phyloP scores from a whole-genome alignment of 352 stramenopile genomes.

The Globisporangium carolinianum region DNA sequence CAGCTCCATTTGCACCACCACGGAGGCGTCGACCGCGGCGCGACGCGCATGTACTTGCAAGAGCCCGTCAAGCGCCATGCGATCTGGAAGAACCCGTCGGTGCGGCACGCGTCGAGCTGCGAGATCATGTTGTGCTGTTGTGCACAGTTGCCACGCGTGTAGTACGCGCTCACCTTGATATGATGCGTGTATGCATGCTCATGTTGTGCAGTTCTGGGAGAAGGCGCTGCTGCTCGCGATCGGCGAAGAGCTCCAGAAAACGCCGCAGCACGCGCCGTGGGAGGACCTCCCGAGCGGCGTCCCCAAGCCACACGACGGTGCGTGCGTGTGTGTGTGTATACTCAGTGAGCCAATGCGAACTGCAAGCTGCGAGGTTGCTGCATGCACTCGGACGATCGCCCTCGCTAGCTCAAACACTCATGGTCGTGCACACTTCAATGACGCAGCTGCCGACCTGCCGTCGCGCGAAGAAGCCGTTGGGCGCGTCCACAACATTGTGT shows the following conservation, averaged over 20 bases:
- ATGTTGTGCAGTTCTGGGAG: slow-evolving; percentile 62
- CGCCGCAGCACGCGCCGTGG: slow-evolving; percentile 65
- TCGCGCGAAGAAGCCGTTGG: slow-evolving; percentile 78
- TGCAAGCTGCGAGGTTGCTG: too few relatives aligned
- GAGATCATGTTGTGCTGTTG: too few relatives aligned
- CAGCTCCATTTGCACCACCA: slow-evolving; percentile 8
- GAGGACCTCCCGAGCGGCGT: slow-evolving; percentile 63
- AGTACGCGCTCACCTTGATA: neutral
- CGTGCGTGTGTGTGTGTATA: neutral
- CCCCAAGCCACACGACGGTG: slow-evolving; percentile 36
- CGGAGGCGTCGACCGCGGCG: slow-evolving; percentile 22
- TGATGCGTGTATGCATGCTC: neutral
- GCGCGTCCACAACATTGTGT: slow-evolving; percentile 85
- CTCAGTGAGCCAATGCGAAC: too few relatives aligned
- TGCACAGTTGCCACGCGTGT: neutral
- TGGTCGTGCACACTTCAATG: too few relatives aligned
- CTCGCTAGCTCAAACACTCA: too few relatives aligned
- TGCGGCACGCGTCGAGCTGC: slow-evolving; percentile 10
- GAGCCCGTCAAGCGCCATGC: slow-evolving; percentile 78
- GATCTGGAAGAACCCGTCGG: slow-evolving; percentile 79
- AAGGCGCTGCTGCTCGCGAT: slow-evolving; percentile 79
- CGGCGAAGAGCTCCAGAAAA: slow-evolving; percentile 76
- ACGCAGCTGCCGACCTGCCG: slow-evolving; percentile 22
- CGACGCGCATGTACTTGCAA: slow-evolving; percentile 66
- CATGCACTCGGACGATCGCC: too few relatives aligned